Evolutionary conservation across 208 protist genomes (phyloP).

Genomic region (Acanthamoeba lenticulata): DNA sequence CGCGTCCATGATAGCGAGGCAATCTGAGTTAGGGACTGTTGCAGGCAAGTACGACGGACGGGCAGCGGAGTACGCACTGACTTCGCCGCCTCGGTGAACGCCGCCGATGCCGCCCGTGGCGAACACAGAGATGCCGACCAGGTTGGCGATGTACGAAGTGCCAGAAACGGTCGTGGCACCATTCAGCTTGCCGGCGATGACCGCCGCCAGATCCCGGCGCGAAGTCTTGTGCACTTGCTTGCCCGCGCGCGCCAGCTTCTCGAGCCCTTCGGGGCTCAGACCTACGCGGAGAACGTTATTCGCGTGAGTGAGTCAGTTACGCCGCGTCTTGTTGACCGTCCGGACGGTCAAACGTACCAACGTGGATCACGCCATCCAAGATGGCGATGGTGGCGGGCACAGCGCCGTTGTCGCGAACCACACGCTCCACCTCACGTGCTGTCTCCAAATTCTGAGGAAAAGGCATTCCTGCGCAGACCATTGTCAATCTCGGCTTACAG

Average conservation of each 20-base stretch:
- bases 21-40: neutral
- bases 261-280: slow-evolving; percentile 8
- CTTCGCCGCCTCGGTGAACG: slow-evolving; percentile 88
- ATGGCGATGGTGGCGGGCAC: slow-evolving; percentile 93
- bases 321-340: neutral
- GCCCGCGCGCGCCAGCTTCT: slow-evolving; percentile 63
- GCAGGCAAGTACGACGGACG: too few relatives aligned
- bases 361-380: slow-evolving; percentile 87
- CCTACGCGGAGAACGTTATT: slow-evolving; percentile 57
- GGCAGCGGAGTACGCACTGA: too few relatives aligned
- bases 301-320: slow-evolving; percentile 49
- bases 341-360: slow-evolving; percentile 86
- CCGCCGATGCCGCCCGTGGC: slow-evolving; percentile 93
- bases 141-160: slow-evolving; percentile 87
- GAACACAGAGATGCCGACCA: slow-evolving; percentile 88
- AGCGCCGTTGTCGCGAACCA: slow-evolving; percentile 87
- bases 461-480: slow-evolving; percentile 83
- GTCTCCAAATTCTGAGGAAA: slow-evolving; percentile 91
- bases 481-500: too few relatives aligned
- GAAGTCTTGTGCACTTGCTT: slow-evolving; percentile 84
- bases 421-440: slow-evolving; percentile 85
- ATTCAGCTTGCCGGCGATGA: slow-evolving; percentile 74
- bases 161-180: slow-evolving; percentile 91
- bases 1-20: too few relatives aligned
- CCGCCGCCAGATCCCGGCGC: slow-evolving; percentile 86